Evolutionary conservation across 169 alveolate species (phyloP).

Genomic region (Plasmodium gonderi): DNA sequence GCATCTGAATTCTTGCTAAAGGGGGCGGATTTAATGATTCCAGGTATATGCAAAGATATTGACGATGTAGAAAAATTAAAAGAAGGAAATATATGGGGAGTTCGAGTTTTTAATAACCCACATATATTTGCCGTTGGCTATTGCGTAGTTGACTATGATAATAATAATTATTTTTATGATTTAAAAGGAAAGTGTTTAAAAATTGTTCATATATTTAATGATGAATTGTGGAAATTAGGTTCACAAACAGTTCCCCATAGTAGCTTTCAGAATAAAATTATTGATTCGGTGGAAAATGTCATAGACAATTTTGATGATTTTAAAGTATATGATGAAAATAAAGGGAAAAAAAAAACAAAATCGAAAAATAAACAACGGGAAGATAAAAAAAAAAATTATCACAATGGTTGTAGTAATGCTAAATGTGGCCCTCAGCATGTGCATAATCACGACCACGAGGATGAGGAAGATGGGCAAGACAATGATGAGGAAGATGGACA

Average conservation of each 20-base stretch:
- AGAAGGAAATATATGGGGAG: conserved; percentile 75
- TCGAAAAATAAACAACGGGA: neutral
- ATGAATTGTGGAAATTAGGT: conserved; percentile 69
- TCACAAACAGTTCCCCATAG: conserved; percentile 44
- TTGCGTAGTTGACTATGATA: conserved; percentile 34
- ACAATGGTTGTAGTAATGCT: too few relatives aligned
- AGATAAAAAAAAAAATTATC: too few relatives aligned
- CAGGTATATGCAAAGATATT: conserved; percentile 78
- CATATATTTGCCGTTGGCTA: conserved; percentile 42
- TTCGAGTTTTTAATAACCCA: conserved; percentile 74
- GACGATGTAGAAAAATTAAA: conserved; percentile 30
- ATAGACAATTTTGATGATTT: conserved; percentile 36
- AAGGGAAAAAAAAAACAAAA: neutral
- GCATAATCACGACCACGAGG: too few relatives aligned
- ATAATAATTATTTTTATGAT: conserved; percentile 32
- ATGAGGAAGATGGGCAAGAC: neutral
- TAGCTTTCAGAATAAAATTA: conserved; percentile 46
- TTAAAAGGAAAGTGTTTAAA: conserved; percentile 71
- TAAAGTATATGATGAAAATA: conserved; percentile 42
- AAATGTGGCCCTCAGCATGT: too few relatives aligned
- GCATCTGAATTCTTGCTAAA: conserved; percentile 76
- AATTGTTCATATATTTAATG: conserved; percentile 70
- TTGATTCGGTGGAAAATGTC: conserved; percentile 51
- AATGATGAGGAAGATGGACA: neutral
- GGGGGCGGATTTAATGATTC: conserved; percentile 81